Percentiles rank a stretch among this genome's conserved stretches.
Evolutionary conservation across 257 asterid species (phyloP).

Genomic region (Forsythia suspensa): DNA sequence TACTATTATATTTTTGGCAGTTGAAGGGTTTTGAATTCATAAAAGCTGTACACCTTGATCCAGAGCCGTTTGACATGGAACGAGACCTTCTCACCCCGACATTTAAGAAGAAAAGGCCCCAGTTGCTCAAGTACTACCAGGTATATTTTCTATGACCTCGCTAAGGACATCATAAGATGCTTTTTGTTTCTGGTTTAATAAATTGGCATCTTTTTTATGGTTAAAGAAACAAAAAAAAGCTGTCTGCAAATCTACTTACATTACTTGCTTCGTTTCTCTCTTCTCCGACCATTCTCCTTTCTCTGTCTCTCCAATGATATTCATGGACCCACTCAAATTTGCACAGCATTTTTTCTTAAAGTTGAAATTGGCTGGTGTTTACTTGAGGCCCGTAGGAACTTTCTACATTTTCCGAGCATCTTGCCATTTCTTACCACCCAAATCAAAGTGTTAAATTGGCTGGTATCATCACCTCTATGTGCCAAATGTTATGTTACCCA

Average conservation of each 20-base stretch:
- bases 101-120: conserved; percentile 94
- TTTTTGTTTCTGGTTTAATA: background rate
- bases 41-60: conserved; percentile 88
- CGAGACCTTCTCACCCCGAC: conserved; percentile 94
- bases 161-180: conserved; percentile 3
- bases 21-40: conserved; percentile 87
- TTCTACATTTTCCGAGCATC: background rate
- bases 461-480: background rate
- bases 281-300: background rate
- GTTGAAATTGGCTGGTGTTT: background rate
- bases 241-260: background rate
- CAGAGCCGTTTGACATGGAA: conserved; percentile 90
- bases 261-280: background rate
- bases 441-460: background rate
- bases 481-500: background rate
- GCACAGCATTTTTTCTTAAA: background rate
- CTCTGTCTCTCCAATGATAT: background rate
- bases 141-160: conserved; percentile 34
- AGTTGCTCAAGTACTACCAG: conserved; percentile 84
- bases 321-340: background rate
- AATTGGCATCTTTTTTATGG: background rate
- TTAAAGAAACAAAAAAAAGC: background rate
- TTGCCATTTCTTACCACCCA: background rate
- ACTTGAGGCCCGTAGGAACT: background rate
- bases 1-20: conserved; percentile 41